phyloP scores from a whole-genome alignment of 306 rosid genomes.

The Lagenaria siceraria region DNA sequence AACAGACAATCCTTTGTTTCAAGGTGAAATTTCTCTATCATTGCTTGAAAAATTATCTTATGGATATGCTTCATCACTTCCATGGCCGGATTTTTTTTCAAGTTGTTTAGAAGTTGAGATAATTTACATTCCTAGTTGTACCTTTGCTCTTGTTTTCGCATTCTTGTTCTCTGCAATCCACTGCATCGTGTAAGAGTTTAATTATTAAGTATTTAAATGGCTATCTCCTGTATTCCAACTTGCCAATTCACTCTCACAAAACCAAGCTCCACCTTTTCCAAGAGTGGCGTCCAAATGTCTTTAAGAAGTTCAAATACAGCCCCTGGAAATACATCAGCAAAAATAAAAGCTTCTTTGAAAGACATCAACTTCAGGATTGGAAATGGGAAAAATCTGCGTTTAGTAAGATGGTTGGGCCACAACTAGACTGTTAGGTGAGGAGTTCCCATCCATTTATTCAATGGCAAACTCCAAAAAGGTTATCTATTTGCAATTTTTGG shows the following conservation, averaged over 20 bases:
- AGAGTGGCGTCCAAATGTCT: not conserved
- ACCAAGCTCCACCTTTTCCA: constrained; percentile 15
- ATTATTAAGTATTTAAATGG: constrained; percentile 21
- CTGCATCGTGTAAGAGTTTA: not conserved
- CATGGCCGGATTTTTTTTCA: not conserved
- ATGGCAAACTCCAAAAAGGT: too few species aligned
- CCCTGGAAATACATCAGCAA: too few species aligned
- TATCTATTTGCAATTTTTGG: too few species aligned
- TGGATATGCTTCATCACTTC: constrained; percentile 27
- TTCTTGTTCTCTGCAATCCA: not conserved
- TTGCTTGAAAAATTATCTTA: not conserved
- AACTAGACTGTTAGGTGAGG: too few species aligned
- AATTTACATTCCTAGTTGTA: not conserved
- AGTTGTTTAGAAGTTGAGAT: not conserved
- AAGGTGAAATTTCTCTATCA: constrained; percentile 24
- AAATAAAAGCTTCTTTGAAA: too few species aligned
- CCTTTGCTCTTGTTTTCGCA: not conserved
- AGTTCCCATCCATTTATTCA: too few species aligned
- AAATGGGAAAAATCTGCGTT: too few species aligned
- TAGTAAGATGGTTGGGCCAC: too few species aligned
- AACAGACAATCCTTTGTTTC: constrained; percentile 7
- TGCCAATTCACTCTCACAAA: constrained; percentile 28
- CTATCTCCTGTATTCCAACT: constrained; percentile 23
- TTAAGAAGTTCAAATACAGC: too few species aligned
- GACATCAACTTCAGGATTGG: too few species aligned